Conservation (phyloP, 176 grass and related monocot genomes). For the Oryza meyeriana region DNA sequence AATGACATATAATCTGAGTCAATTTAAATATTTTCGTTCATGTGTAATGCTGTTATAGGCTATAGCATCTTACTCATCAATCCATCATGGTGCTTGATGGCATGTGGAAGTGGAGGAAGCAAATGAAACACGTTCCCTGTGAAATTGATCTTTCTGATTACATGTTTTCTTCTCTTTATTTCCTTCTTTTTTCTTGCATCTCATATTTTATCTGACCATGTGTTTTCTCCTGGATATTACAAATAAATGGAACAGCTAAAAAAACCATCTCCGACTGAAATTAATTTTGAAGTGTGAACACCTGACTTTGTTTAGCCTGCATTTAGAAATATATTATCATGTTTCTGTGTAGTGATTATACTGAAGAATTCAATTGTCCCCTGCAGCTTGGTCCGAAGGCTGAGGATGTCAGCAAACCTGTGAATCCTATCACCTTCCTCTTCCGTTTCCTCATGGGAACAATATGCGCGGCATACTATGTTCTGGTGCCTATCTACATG, state of each 20-base stretch:
- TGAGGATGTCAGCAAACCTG: conserved; percentile 77
- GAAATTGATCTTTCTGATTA: background rate
- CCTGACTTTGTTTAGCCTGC: background rate
- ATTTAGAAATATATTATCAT: background rate
- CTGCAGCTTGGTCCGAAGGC: conserved; percentile 83
- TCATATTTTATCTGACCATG: background rate
- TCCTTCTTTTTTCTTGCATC: background rate
- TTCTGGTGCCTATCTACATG: conserved; percentile 97
- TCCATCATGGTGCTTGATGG: background rate
- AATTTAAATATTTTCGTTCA: background rate
- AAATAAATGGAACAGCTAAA: background rate
- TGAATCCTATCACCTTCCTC: conserved; percentile 75
- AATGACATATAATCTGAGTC: background rate
- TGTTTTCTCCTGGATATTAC: background rate
- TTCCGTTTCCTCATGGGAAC: conserved; percentile 70
- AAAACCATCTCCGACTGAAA: background rate
- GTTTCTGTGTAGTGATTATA: background rate
- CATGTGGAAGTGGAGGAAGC: background rate
- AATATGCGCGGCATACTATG: conserved; percentile 74
- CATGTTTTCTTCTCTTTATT: background rate
- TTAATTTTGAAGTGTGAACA: background rate
- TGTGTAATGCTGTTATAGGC: background rate
- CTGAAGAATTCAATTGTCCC: background rate
- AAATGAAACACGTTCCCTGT: background rate
- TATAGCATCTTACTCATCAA: background rate